Percentiles rank a stretch among this genome's conserved stretches.
Conservation (phyloP, 495 filamentous ascomycete genomes). For the Geoglossum glabrum region DNA sequence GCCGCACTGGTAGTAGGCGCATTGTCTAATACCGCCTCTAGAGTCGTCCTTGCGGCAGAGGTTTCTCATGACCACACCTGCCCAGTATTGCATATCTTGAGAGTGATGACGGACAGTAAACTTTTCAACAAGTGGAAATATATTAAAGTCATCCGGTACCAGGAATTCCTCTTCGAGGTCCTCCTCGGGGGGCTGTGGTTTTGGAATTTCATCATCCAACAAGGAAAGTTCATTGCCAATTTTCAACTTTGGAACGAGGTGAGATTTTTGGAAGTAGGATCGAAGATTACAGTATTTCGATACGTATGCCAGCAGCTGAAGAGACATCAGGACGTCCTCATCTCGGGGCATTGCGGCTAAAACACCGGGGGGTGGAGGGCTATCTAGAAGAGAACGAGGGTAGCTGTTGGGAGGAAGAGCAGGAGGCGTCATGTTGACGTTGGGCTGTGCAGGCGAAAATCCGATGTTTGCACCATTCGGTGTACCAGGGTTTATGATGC, state of each 20-base stretch:
- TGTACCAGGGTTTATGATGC: conserved; percentile 47
- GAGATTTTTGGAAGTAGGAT: conserved; percentile 84
- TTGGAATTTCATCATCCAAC: conserved; percentile 43
- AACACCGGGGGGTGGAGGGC: conserved; percentile 40
- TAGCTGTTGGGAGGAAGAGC: conserved; percentile 38
- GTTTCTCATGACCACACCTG: conserved; percentile 95
- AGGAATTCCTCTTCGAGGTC: conserved; percentile 78
- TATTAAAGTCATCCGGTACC: conserved; percentile 84
- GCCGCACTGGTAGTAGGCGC: conserved; percentile 91
- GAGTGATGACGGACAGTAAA: conserved; percentile 90
- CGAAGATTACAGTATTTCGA: conserved; percentile 96
- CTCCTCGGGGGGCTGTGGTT: conserved; percentile 19
- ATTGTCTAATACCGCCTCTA: conserved; percentile 82
- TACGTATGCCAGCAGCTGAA: conserved; percentile 94
- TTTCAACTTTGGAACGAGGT: conserved; percentile 81
- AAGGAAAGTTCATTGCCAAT: conserved; percentile 68
- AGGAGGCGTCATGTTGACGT: conserved; percentile 52
- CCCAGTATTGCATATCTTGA: conserved; percentile 98
- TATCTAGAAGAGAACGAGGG: conserved; percentile 55
- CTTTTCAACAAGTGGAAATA: conserved; percentile 95
- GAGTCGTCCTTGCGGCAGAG: conserved; percentile 95
- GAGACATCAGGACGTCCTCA: conserved; percentile 92
- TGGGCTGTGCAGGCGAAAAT: conserved; percentile 57
- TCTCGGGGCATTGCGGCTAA: conserved; percentile 82
- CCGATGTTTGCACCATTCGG: conserved; percentile 39